phyloP scores from a whole-genome alignment of 805 yeast species.

The Saccharomyces jurei region DNA sequence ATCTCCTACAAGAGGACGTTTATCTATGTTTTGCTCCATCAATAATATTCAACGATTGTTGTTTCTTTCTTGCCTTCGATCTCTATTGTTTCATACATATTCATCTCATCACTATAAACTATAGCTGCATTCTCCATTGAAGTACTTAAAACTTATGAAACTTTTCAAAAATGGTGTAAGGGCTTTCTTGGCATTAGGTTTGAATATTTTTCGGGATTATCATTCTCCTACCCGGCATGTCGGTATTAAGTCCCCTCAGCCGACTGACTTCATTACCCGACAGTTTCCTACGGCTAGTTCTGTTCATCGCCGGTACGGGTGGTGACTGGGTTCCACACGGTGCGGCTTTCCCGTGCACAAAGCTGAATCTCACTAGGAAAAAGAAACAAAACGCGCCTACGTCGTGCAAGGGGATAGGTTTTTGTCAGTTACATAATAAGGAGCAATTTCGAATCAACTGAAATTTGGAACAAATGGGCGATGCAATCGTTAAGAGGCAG shows the following conservation, averaged over 20 bases:
- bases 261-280: background rate
- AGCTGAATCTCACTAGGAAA: background rate
- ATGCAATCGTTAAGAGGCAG: background rate
- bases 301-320: background rate
- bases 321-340: background rate
- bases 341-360: background rate
- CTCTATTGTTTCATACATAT: background rate
- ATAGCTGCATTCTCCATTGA: background rate
- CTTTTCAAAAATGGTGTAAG: background rate
- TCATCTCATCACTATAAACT: slow-evolving; percentile 1
- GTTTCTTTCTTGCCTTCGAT: background rate
- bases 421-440: background rate
- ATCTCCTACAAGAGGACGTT: slow-evolving; percentile 15
- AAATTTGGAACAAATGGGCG: background rate
- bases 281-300: background rate
- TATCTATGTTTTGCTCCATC: slow-evolving; percentile 11
- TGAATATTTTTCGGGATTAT: background rate
- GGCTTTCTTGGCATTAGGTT: background rate
- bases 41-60: slow-evolving; percentile 1
- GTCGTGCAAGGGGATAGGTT: background rate
- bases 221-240: background rate
- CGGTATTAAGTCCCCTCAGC: background rate
- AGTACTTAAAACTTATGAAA: background rate
- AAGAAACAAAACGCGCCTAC: background rate
- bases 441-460: background rate